Evolutionary conservation across 257 asterid genomes (phyloP), one percentile per base, ranked within the genome.

Genomic region (Solanum appendiculatum): DNA sequence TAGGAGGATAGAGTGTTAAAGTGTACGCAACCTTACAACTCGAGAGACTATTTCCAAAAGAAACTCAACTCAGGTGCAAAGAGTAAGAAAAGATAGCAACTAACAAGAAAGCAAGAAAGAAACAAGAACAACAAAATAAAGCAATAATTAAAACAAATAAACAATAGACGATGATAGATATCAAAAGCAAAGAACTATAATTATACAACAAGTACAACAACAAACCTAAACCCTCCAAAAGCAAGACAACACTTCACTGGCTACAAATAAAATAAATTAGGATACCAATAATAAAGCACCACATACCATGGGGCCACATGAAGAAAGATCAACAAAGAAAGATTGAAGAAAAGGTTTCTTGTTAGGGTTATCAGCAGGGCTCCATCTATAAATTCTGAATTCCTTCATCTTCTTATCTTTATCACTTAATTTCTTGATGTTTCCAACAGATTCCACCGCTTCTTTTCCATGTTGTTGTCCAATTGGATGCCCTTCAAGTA

Each of bases 311-410:
- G 97, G 96, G 15, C 98, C 98, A 90, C 95, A 94, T 15, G 69
- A 72, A 82, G 95, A 90, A 46, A 95, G 94, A 63, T 95, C 92
- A 0, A 95, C 88, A 48, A 86, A 93, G 89, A 25, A 94, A 39
- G 97, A 93, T 42, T 94, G 96, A 20, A 95, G 95, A 86, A 86
- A 90, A 14, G 98, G 97, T 82, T 89, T 93, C 14, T 86, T 91
- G 73, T 88, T 66, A 9, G 97, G 96, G 44, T 83, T 29, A 85
- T 92, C 87, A 1, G 97, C 87, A 1, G 97, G 98, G 89, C 90
- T 91, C 97, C 98, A 95, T 25, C 98, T 85, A 64, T 95, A 95
- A 48, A 94, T 93, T 91, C 88, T 92, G 93, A 95, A 94, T 84
- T 95, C 98, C 87, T 95, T 94, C 36, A 13, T 89, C 69, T 44